Conservation (phyloP, 2,329 filamentous ascomycete genomes). For the Aureobasidium sp. region DNA sequence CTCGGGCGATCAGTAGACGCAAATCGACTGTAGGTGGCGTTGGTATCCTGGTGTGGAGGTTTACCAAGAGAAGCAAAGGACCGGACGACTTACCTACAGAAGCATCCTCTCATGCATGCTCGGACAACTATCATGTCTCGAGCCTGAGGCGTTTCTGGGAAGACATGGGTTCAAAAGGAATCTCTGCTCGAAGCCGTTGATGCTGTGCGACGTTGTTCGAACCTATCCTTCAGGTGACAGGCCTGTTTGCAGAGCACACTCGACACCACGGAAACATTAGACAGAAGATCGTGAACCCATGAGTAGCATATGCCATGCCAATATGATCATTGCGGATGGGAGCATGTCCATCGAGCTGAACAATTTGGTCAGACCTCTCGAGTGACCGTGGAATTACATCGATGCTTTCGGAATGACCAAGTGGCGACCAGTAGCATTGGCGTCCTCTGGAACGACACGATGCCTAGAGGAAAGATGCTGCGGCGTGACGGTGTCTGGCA, state of each 20-base stretch:
- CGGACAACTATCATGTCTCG: constrained; percentile 35
- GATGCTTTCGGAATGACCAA: neutral
- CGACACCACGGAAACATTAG: neutral
- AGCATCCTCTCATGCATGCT: constrained; percentile 10
- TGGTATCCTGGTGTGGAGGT: constrained; percentile 33
- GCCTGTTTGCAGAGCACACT: neutral
- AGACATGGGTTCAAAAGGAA: constrained; percentile 23
- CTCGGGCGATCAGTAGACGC: constrained; percentile 29
- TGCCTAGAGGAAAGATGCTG: neutral
- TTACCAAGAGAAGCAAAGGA: constrained; percentile 37
- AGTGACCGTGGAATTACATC: neutral
- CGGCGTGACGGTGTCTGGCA: too few relatives aligned
- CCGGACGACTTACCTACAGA: constrained; percentile 23
- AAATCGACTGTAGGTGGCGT: constrained; percentile 31
- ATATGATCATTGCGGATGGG: neutral
- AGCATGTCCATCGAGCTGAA: neutral
- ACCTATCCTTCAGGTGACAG: neutral
- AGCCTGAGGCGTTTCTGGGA: constrained; percentile 60
- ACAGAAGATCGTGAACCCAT: neutral
- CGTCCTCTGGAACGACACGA: neutral
- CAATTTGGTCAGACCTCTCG: neutral
- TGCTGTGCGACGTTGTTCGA: neutral
- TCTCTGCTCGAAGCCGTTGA: neutral
- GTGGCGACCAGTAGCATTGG: neutral
- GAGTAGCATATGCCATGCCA: neutral